Base-by-base conservation (phyloP, 148 eudicot genomes). In the Amaranthus cruentus region DNA sequence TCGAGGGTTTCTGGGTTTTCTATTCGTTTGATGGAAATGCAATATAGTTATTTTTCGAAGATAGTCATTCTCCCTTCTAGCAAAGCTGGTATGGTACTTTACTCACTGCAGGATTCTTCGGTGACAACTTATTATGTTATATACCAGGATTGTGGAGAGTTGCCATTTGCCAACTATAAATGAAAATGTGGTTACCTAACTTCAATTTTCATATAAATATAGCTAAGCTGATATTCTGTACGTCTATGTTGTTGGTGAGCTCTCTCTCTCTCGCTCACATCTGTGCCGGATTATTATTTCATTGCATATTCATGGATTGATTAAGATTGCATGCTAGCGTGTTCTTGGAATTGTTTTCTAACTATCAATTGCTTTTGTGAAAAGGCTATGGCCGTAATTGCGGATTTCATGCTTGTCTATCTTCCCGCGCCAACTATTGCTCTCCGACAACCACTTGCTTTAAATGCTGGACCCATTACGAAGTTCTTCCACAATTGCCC, bases 391-490 rank as follows among this genome's bases (percentile, higher is more conserved):
- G 99, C 97, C 55, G 79, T 95, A 73, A 83, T 90, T 82, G 97
- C 97, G 71, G 97, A 95, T 87, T 91, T 91, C 85, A 95, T 95
- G 99, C 97, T 95, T 55, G 99, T 95, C 52, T 95, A 83, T 83
- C 97, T 91, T 78, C 99, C 99, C 68, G 99, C 99, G 72, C 99
- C 99, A 48, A 88, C 99, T 60, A 78, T 95, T 65, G 82, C 92
- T 74, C 90, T 95, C 53, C 91, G 96, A 12, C 81, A 85, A 62
- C 89, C 97, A 70, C 84, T 90, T 62, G 77, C 79, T 43, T 58
- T 85, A 44, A 83, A 83, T 70, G 91, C 97, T 69, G 99, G 99
- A 71, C 69, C 80, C 55, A 47, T 95, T 56, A 80, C 94, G 53
- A 91, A 87, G 73, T 95, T 91, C 85, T 91, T 91, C 67, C 85